Evolutionary conservation across 1,284 basidiomycete genomes (phyloP), one percentile per base, ranked within the genome.

Genomic region (Apiotrichum sp.): DNA sequence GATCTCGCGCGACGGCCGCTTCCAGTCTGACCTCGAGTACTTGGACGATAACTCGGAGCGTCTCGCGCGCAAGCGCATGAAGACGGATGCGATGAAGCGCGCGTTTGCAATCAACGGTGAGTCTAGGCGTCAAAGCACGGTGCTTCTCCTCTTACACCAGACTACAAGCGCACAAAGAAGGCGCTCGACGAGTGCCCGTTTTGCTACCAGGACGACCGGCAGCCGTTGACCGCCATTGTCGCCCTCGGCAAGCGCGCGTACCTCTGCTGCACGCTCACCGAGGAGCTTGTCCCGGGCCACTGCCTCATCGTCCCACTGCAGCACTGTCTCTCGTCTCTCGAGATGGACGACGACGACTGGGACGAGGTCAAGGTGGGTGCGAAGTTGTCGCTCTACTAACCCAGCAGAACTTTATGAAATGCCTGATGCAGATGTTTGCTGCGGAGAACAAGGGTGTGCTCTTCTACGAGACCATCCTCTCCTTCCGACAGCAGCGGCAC

Each of bases 321-420:
- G 64, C 96, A 99, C 73, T 86, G 92, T 71, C 75, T 98, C 42
- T 87, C 84, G 54, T 87, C 86, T 78, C 80, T 99, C 2, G 96
- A 98, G 74, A 88, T 86, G 29, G 96, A 99, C 65, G 93, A 98
- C 62, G 95, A 98, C 68, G 88, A 93, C 40, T 99, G 96, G 96
- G 93, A 96, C 59, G 93, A 97, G 81, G 84, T 92, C 56, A 82
- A 82, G 75, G 93, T 93, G 69, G 55, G 87, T 8, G 3, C 34
- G 34, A 31, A 39, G 16, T 34, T 33, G 10, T 10, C 78, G 29
- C 55, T 34, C 41, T 57, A 35, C 50, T 55, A 50, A 50, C 8
- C 36, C 56, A 31, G 32, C 70, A 96, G 91, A 98, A 98, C 72
- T 98, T 97, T 70, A 97, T 97, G 92, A 99, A 99, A 77, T 95